Evolutionary conservation across 768 basidiomycete species (phyloP).

Genomic region (Kwoniella botswanensis): DNA sequence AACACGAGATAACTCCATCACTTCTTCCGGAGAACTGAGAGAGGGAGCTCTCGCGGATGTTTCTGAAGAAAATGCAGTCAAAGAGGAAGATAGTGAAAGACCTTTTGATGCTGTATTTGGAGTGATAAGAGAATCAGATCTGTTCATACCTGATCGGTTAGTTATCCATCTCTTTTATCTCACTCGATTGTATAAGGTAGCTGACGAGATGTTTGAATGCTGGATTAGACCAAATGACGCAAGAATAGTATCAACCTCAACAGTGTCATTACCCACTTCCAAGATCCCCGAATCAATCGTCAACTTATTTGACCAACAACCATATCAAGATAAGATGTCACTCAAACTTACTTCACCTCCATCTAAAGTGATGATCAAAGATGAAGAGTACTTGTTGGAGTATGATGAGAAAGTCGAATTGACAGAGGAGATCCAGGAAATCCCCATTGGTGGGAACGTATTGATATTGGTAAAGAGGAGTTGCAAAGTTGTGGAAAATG

Average conservation of each 20-base stretch:
- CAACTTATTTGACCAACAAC: conserved; percentile 7
- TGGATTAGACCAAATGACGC: conserved; percentile 19
- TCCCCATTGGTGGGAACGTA: background rate
- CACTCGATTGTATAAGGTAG: background rate
- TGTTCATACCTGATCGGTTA: conserved; percentile 25
- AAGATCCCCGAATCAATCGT: conserved; percentile 10
- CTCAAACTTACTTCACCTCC: background rate
- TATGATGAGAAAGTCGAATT: conserved; percentile 20
- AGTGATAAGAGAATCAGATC: conserved; percentile 7
- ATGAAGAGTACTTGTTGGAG: conserved; percentile 16
- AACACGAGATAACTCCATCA: too few relatives aligned
- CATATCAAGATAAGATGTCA: background rate
- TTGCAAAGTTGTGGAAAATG: conserved; percentile 9
- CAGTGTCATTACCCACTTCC: background rate
- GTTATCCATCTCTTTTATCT: background rate
- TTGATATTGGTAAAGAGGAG: background rate
- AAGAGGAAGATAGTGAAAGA: background rate
- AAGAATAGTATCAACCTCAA: conserved; percentile 1
- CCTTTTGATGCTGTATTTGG: conserved; percentile 16
- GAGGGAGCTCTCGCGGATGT: too few relatives aligned
- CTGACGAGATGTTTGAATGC: background rate
- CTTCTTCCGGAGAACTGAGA: too few relatives aligned
- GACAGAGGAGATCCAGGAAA: conserved; percentile 3
- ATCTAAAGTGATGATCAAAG: conserved; percentile 4
- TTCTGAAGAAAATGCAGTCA: too few relatives aligned